phyloP scores from a whole-genome alignment of 805 yeast species.

The Zygotorulaspora sp. region DNA sequence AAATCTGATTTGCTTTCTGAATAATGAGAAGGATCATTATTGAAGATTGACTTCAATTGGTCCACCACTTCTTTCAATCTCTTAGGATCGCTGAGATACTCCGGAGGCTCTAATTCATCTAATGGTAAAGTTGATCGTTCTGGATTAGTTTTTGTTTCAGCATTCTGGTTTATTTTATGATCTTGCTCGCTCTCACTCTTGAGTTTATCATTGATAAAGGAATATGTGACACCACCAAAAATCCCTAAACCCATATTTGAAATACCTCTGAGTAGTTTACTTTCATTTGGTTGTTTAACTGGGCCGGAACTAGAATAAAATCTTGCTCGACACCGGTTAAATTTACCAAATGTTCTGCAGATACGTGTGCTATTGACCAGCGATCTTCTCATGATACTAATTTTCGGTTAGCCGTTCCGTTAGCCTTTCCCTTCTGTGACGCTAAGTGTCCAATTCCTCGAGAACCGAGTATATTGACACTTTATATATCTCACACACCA shows the following conservation, averaged over 20 bases:
- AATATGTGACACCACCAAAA: too few relatives aligned
- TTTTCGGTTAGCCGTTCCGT: too few relatives aligned
- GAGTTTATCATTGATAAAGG: too few relatives aligned
- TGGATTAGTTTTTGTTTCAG: background rate
- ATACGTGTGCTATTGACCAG: background rate
- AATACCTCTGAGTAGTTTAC: too few relatives aligned
- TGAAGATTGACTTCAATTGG: conserved; percentile 40
- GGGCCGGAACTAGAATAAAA: background rate
- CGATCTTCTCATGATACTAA: background rate
- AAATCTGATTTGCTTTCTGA: conserved; percentile 40
- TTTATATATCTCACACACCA: too few relatives aligned
- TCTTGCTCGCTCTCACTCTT: too few relatives aligned
- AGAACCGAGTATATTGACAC: too few relatives aligned
- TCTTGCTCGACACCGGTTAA: background rate
- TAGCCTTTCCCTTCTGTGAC: too few relatives aligned
- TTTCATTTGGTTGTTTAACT: too few relatives aligned
- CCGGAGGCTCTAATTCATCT: conserved; percentile 20
- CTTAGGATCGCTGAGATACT: conserved; percentile 36
- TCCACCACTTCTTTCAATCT: conserved; percentile 40
- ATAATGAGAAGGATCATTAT: conserved; percentile 34
- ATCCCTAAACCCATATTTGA: too few relatives aligned
- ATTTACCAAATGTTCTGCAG: background rate
- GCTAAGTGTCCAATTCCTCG: too few relatives aligned
- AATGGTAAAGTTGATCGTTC: conserved; percentile 20
- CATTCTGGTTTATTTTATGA: too few relatives aligned